Evolutionary conservation across 768 basidiomycete species (phyloP), one percentile per base, ranked within the genome.

Genomic region (Asterophora parasitica): DNA sequence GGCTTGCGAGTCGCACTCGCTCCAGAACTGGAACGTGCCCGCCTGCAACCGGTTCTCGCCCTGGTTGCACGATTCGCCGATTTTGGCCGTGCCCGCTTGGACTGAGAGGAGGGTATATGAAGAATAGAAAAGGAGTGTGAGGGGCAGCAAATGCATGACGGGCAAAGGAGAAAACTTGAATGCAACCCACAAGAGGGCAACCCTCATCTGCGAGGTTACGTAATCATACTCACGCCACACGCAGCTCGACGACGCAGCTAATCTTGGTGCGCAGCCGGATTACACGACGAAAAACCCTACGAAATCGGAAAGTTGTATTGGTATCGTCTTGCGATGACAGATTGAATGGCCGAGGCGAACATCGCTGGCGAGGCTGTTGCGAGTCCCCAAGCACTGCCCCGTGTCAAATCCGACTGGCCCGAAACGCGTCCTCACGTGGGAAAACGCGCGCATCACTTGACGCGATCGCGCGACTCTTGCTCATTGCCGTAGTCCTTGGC

Each of bases 11-110:
- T 86, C 79, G 68, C 92, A 92, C 61, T 93, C 85, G 52, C 77
- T 76, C 65, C 75, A 79, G 65, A 92, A 85, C 61, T 88, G 83
- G 64, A 78, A 88, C n/a, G 89, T 89, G 51, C 84, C 84, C 12
- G 71, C 62, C 61, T 88, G 81, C 17, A 92, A 78, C 46, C 83
- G 78, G 61, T 81, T 88, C 66, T 86, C 71, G 32, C 61, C 61
- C 23, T 70, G 65, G 31, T 72, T 71, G 66, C 83, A 88, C 41
- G 68, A 54, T 10, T 71, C 64, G 49, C 74, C 77, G 36, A 69
- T 65, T 42, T 66, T 62, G 33, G 66, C 62, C 43, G 65, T 71
- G 44, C 84, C 79, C 23, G 82, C 82, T 46, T 65, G 44, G 32
- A 69, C 72, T 23, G 23, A 23, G 3, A 23, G 6, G 50, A 65